Evolutionary conservation across 1,139 yeast species (phyloP), one percentile per base, ranked within the genome.

Genomic region (Blastobotrys petasosporus): DNA sequence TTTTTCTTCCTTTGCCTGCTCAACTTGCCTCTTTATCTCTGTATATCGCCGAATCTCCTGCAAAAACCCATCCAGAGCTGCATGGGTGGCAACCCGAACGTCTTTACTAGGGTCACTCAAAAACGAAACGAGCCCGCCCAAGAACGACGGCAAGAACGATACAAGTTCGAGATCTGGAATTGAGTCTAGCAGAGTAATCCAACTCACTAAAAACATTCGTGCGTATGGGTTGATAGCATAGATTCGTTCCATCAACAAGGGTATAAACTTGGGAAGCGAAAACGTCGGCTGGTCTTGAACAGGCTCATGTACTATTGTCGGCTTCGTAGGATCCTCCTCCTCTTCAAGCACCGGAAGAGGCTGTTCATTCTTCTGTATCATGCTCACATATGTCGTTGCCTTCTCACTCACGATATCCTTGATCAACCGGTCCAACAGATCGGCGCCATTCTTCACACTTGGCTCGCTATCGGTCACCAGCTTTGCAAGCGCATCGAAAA

Each of bases 391-490:
- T 20, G 83, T 83, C 1, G 97, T 82, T 0, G 97, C 95, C 61
- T 90, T 87, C 53, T 95, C 97, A 44, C 95, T 85, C 1, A 92
- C 97, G 46, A 94, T 90, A 63, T 94, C 98, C 63, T 94, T 92
- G 54, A 92, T 80, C 54, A 94, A 73, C 37, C 97, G 66, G 65
- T 94, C 97, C 54, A 94, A 75, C 41, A 94, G 75, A 64, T 92
- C 97, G 2, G 98, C 97, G 4, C 97, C 99, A 58, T 90, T 92
- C 60, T 90, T 86, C 23, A 92, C 97, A 30, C 95, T 83, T 31
- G 85, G 80, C 57, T 92, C 98, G 7, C 87, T 75, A 62, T 94
- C 99, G 1, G 97, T 90, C 11, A 94, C 92, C 50, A 92, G 75
- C 51, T 65, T 82, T 63, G 97, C 88, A 48, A 92, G 72, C 85